Evolutionary conservation across 1,139 yeast genomes (phyloP).

Genomic region (Blastobotrys persicus): DNA sequence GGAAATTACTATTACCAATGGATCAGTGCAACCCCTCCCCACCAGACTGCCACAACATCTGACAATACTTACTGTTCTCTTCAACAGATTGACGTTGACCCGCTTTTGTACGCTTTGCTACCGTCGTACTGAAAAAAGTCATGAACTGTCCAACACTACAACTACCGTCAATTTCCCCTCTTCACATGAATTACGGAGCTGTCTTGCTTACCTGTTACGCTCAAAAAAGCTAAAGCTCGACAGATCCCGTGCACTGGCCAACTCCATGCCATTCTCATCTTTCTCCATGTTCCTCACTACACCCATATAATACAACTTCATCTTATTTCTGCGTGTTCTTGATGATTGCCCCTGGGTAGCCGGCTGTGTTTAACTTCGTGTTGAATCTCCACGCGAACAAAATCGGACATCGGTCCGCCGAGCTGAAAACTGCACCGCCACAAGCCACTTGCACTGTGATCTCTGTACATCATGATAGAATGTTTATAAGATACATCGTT

Average conservation of each 20-base stretch:
- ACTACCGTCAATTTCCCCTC: neutral
- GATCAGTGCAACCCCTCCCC: too few species aligned
- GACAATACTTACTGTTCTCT: slow-evolving; percentile 53
- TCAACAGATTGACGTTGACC: slow-evolving; percentile 95
- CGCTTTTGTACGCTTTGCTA: slow-evolving; percentile 78
- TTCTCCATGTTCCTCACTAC: slow-evolving; percentile 56
- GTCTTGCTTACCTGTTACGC: slow-evolving; percentile 50
- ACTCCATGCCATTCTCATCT: slow-evolving; percentile 63
- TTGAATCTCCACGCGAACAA: neutral
- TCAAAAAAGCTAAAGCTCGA: slow-evolving; percentile 87
- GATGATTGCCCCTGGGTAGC: slow-evolving; percentile 6
- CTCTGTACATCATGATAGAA: too few species aligned
- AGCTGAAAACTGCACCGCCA: neutral
- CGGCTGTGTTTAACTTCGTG: neutral
- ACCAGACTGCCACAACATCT: too few species aligned
- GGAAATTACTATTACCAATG: too few species aligned
- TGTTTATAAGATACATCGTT: slow-evolving; percentile 3
- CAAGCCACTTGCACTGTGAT: too few species aligned
- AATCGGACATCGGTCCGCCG: neutral
- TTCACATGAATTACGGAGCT: too few species aligned
- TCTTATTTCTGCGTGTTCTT: slow-evolving; percentile 31
- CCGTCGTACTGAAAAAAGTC: slow-evolving; percentile 91
- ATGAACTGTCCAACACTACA: slow-evolving; percentile 62
- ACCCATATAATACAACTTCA: slow-evolving; percentile 92
- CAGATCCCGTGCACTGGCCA: slow-evolving; percentile 78